Evolutionary conservation across 345 rosid species (phyloP), one percentile per base, ranked within the genome.

Genomic region (Kandelia obovata): DNA sequence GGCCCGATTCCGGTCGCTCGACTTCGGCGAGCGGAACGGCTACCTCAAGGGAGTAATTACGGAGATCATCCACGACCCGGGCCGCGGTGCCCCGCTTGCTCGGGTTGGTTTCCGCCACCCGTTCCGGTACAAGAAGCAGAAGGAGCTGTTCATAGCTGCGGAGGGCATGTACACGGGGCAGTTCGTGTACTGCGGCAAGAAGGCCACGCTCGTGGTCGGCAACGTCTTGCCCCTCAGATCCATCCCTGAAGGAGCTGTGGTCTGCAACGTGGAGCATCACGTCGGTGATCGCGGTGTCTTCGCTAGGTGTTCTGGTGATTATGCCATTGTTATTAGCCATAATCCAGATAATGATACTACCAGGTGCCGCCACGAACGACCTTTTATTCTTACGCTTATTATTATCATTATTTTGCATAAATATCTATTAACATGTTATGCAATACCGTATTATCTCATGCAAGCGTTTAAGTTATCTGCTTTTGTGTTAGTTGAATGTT

Each of bases 71-170:
- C 68, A 65, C 58, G 68, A 65, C 34, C 68, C 58, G 10, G 68
- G 68, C 0, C 53, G 58, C 5, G 68, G 58, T 9, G 58, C 68
- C 2, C 68, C 68, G 39, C 68, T 65, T n/a, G 58, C 58, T 2
- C 30, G 68, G 10, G 58, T 65, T 5, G 27, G 58, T 5, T 65
- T 65, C 32, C 68, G 68, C 5, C 68, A 65, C 55, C 68, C 68
- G 19, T 65, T 65, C 58, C 68, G 68, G 5, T 65, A 27, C 68
- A 26, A 65, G 68, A 49, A 65, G 39, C 68, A 65, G 58, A 51
- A 65, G 68, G 68, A 65, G 68, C 68, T 65, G 11, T 65, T 65
- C 68, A 37, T 65, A 17, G 68, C 68, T 4, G 59, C 68, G 25
- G 68, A 65, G 34, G 68, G 68, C 11, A 49, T 65, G 68, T 65